Base-by-base conservation (phyloP, 371 early-diverging fungal genomes). In the Thermomucor indicae-seudaticae region DNA sequence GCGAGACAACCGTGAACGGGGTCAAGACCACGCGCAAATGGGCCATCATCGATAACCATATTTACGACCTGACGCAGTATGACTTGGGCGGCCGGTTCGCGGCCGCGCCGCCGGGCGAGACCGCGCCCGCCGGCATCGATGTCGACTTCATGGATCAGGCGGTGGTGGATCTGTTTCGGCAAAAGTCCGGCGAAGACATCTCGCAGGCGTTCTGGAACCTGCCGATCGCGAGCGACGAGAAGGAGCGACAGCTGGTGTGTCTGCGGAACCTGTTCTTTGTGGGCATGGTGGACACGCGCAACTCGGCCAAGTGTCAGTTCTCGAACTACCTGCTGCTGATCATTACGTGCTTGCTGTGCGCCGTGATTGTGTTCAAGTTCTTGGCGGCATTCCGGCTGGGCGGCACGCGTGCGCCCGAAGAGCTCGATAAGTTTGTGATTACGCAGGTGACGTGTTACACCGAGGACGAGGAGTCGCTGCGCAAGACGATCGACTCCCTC, bases 391-490 rank as follows among this genome's bases (percentile, higher is more conserved):
- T 97, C 59, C 95, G 91, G 61, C 75, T 95, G 31, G 88, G 91
- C 0, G 60, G 75, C 17, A 60, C 69, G 20, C 79, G 85, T 17
- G 80, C 81, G 8, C 96, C 96, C 12, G 92, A 94, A 60, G 83
- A 90, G 49, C 86, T 88, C 51, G 89, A 91, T 70, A 87, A 90
- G 50, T 98, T 98, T 66, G 91, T 92, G 37, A 87, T 98, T 42
- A 83, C 82, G 44, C 83, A 85, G 46, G 77, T 85, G 7, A 96
- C 99, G 5, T 98, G 99, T 78, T 99, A 99, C 70, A 97, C 99
- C 8, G 99, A 99, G 70, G 95, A 90, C 41, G 90, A 91, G 51
- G 95, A 93, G 17, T 95, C 96, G 16, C 79, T 99, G 24, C 80
- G 85, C 42, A 79, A 82, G 47, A 98, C 99, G 1, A 80, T 99